Evolutionary conservation across 805 yeast species (phyloP).

Genomic region (Torulaspora gathmanii): DNA sequence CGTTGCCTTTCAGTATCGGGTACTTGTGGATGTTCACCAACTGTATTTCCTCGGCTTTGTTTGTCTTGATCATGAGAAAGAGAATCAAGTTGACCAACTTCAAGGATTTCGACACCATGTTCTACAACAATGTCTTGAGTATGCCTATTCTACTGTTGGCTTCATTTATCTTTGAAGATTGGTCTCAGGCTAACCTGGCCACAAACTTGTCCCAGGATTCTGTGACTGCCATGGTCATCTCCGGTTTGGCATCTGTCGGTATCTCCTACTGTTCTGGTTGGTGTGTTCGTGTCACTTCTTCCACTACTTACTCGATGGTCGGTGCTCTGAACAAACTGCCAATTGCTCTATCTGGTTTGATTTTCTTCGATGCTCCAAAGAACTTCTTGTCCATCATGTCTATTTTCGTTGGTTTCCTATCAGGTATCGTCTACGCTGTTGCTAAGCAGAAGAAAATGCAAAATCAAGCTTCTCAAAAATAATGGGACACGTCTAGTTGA

Average conservation of each 20-base stretch:
- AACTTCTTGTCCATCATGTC: slow-evolving; percentile 90
- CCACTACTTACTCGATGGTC: slow-evolving; percentile 98
- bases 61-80: slow-evolving; percentile 93
- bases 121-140: slow-evolving; percentile 90
- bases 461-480: slow-evolving; percentile 14
- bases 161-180: slow-evolving; percentile 82
- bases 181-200: slow-evolving; percentile 77
- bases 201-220: slow-evolving; percentile 71
- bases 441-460: slow-evolving; percentile 84
- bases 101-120: slow-evolving; percentile 97
- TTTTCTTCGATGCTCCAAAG: slow-evolving; percentile 92
- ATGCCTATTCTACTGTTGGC: slow-evolving; percentile 79
- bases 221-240: slow-evolving; percentile 75
- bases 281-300: slow-evolving; percentile 99
- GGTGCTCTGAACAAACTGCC: slow-evolving; percentile 98
- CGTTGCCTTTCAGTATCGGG: slow-evolving; percentile 54
- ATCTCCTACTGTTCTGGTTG: slow-evolving; percentile 98
- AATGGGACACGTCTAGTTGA: too few species aligned
- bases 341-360: slow-evolving; percentile 88
- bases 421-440: slow-evolving; percentile 93
- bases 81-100: slow-evolving; percentile 95
- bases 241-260: slow-evolving; percentile 93
- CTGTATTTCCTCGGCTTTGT: slow-evolving; percentile 91
- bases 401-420: slow-evolving; percentile 86
- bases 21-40: slow-evolving; percentile 96